Percentiles rank a stretch among this genome's conserved stretches.
Evolutionary conservation across 73 alveolate species (phyloP).

Genomic region (Paramecium sonneborni): DNA sequence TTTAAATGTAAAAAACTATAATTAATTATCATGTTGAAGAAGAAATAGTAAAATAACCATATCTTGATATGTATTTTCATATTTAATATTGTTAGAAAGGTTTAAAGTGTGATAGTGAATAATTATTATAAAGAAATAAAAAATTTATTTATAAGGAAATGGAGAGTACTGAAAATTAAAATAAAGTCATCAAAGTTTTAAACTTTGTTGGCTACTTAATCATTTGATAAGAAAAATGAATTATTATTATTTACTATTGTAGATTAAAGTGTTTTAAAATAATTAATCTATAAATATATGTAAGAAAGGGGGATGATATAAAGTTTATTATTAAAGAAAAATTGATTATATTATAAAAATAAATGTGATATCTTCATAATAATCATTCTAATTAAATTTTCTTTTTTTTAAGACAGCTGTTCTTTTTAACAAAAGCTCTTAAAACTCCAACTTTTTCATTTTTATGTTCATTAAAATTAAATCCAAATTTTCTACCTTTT

Average conservation of each 20-base stretch:
- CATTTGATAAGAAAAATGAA: slow-evolving; percentile 24
- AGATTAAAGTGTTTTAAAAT: slow-evolving; percentile 11
- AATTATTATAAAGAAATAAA: not conserved
- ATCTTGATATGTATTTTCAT: slow-evolving; percentile 35
- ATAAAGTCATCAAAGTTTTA: not conserved
- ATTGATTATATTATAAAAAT: slow-evolving; percentile 12
- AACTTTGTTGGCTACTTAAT: slow-evolving; percentile 8
- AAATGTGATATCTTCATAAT: not conserved
- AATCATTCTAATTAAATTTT: not conserved
- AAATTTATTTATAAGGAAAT: not conserved
- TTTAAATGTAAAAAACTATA: slow-evolving; percentile 21
- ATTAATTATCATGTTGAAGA: slow-evolving; percentile 27
- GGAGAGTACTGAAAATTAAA: not conserved
- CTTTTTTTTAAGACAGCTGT: slow-evolving; percentile 58
- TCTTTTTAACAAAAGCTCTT: slow-evolving; percentile 93
- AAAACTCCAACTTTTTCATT: slow-evolving; percentile 95
- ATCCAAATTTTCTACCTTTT: slow-evolving; percentile 91
- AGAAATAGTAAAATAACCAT: slow-evolving; percentile 18
- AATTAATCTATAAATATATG: slow-evolving; percentile 38
- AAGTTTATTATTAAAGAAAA: slow-evolving; percentile 26
- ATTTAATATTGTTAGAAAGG: not conserved
- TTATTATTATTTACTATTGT: not conserved
- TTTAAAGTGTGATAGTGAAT: not conserved
- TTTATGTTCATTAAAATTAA: slow-evolving; percentile 96
- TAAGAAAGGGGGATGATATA: slow-evolving; percentile 9